Base-by-base conservation (phyloP, 257 asterid genomes). In the Agastache rugosa region DNA sequence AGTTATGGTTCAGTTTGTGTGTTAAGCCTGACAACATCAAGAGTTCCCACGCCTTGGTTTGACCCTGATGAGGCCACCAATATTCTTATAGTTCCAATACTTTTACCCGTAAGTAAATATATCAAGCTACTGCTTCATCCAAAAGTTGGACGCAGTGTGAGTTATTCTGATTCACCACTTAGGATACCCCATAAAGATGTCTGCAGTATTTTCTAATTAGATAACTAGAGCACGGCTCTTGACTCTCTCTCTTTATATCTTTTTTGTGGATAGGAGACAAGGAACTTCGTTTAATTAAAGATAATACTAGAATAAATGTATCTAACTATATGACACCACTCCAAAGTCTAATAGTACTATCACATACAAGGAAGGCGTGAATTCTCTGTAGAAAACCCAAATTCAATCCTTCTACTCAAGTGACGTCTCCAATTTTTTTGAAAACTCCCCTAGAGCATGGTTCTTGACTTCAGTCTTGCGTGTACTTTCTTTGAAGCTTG, bases 61-160 rank as follows among this genome's bases (percentile, higher is more conserved):
- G 56, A 53, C 73, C 39, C 55, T 76, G 72, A 63, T 65, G 68
- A 63, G 25, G 37, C 61, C 12, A 23, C 65, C 63, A 47, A 63
- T 69, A 73, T 48, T 20, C 19, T 71, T 19, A 8, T 45, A 63
- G 48, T 64, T 29, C 74, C 42, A 55, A 35, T 53, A 47, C 27
- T 71, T 59, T 15, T 8, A 3, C 45, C 55, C 16, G 6, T 63
- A 31, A 47, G 47, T 59, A 14, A 50, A 20, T 71, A 37, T 47
- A 58, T 64, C 17, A 56, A 47, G 59, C 58, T 48, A 56, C 22
- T 34, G 41, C 34, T 15, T 23, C 72, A 22, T 61, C 42, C 19
- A 58, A n/a, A 39, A 29, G 25, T 41, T 74, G 11, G 60, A 45
- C 55, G 16, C 5, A 16, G 48, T 3, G 16, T 22, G 17, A 48